phyloP scores from a whole-genome alignment of 2,329 filamentous ascomycete genomes.

The Botryotinia calthae region DNA sequence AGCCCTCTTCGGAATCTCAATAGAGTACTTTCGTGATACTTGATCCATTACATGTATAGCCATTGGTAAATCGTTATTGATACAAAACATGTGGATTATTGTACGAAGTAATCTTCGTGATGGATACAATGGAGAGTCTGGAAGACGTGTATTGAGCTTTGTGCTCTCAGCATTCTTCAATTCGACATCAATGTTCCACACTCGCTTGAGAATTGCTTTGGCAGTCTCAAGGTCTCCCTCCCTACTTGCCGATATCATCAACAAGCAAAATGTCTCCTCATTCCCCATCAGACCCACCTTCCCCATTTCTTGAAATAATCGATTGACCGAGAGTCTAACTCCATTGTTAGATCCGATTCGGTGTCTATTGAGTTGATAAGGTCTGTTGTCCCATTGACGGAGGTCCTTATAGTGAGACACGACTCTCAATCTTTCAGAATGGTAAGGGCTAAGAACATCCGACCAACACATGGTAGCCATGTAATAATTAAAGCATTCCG shows the following conservation, averaged over 20 bases:
- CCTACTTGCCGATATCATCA: slow-evolving; percentile 52
- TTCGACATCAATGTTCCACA: slow-evolving; percentile 49
- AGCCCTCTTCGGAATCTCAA: slow-evolving; percentile 54
- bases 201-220: slow-evolving; percentile 47
- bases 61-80: slow-evolving; percentile 59
- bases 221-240: slow-evolving; percentile 51
- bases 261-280: slow-evolving; percentile 51
- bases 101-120: slow-evolving; percentile 58
- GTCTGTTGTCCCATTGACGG: slow-evolving; percentile 28
- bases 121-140: slow-evolving; percentile 56
- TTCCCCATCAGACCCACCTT: slow-evolving; percentile 45
- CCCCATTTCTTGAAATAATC: slow-evolving; percentile 50
- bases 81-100: slow-evolving; percentile 67
- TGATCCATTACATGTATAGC: slow-evolving; percentile 61
- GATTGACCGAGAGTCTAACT: slow-evolving; percentile 25
- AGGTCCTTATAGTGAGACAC: slow-evolving; percentile 32
- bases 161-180: slow-evolving; percentile 19
- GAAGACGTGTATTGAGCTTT: slow-evolving; percentile 39
- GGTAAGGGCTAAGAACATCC: slow-evolving; percentile 40
- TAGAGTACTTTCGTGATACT: slow-evolving; percentile 56
- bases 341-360: slow-evolving; percentile 26
- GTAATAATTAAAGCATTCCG: slow-evolving; percentile 54
- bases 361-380: slow-evolving; percentile 30
- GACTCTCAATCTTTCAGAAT: slow-evolving; percentile 40
- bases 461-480: slow-evolving; percentile 52